Percentiles rank a stretch among this genome's conserved stretches.
phyloP scores from a whole-genome alignment of 352 stramenopile genomes.

The Phytophthora sojae region DNA sequence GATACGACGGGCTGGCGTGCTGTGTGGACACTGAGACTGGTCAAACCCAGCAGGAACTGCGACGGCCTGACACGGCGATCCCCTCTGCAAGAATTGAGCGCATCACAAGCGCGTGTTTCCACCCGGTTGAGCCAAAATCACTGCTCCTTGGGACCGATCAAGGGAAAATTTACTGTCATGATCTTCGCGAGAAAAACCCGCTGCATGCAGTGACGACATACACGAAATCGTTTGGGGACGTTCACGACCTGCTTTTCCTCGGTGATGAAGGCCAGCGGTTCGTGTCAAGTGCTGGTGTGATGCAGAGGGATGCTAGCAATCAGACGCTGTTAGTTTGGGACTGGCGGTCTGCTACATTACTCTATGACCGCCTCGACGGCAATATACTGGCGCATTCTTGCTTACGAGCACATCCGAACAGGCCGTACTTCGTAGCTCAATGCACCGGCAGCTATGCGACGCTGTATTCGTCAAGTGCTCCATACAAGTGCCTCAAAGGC shows the following conservation, averaged over 20 bases:
- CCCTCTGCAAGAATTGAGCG: conserved; percentile 20
- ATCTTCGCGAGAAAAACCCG: conserved; percentile 39
- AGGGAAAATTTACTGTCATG: conserved; percentile 46
- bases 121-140: conserved; percentile 39
- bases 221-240: conserved; percentile 47
- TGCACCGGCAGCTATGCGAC: conserved; percentile 42
- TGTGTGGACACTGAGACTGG: conserved; percentile 49
- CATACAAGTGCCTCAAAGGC: conserved; percentile 58
- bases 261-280: conserved; percentile 37
- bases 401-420: conserved; percentile 52
- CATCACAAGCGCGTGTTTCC: conserved; percentile 42
- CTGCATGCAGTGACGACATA: conserved; percentile 14
- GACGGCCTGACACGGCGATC: conserved; percentile 6
- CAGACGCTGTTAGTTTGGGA: conserved; percentile 78
- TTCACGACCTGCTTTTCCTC: conserved; percentile 70
- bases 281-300: conserved; percentile 57
- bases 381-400: conserved; percentile 57
- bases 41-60: conserved; percentile 12
- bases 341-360: conserved; percentile 45
- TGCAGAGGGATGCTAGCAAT: conserved; percentile 56
- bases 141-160: conserved; percentile 45
- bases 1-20: conserved; percentile 48
- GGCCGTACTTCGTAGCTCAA: conserved; percentile 54
- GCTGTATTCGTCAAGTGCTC: conserved; percentile 48
- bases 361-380: conserved; percentile 57